A percentile compares a stretch with the other conserved stretches of the same genome.
These are phyloP conservation scores for Teratosphaeria epicoccoides DNA, from an alignment of 2,329 filamentous ascomycete species.

Conservation along the genomic window DNA sequence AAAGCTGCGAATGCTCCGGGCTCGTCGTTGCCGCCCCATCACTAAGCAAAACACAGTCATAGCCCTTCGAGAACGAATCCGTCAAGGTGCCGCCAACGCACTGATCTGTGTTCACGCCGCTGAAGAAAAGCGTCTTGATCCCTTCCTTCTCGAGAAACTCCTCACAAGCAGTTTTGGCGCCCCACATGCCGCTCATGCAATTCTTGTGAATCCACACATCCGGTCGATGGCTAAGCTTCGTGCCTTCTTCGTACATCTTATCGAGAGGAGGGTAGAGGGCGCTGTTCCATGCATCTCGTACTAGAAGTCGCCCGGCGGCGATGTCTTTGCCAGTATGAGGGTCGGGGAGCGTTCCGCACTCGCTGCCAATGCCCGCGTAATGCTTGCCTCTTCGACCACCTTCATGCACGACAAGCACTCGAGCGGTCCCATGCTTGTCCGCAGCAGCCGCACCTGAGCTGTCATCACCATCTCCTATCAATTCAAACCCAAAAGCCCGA, in stretches of 20 bases:
- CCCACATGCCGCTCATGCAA: slow-evolving; percentile 49
- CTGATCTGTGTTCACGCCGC: slow-evolving; percentile 53
- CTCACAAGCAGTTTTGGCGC: slow-evolving; percentile 32
- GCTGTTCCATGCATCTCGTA: slow-evolving; percentile 48
- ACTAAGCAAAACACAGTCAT: slow-evolving; percentile 45
- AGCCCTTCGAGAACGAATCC: slow-evolving; percentile 47
- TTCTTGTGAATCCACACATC: slow-evolving; percentile 49
- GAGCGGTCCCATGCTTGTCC: slow-evolving; percentile 16
- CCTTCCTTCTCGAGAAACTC: slow-evolving; percentile 31
- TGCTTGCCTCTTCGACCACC: slow-evolving; percentile 13
- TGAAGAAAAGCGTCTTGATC: slow-evolving; percentile 43
- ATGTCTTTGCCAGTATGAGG: slow-evolving; percentile 32
- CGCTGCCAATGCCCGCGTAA: slow-evolving; percentile 25
- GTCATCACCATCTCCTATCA: slow-evolving; percentile 12
- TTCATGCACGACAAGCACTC: slow-evolving; percentile 4
- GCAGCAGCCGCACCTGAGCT: slow-evolving; percentile 8
- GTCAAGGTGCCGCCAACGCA: slow-evolving; percentile 41
- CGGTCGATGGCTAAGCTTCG: slow-evolving; percentile 15
- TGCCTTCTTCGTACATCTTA: slow-evolving; percentile 26
- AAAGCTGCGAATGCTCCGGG: slow-evolving; percentile 27
- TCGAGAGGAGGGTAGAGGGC: slow-evolving; percentile 40
- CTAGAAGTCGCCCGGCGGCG: slow-evolving; percentile 37
- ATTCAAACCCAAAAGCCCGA: slow-evolving; percentile 38
- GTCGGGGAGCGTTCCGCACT: slow-evolving; percentile 20
- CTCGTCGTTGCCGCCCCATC: slow-evolving; percentile 46